A percentile compares a stretch with the other conserved stretches of the same genome.
Evolutionary conservation across 805 yeast species (phyloP).

Genomic region (Torulaspora microellipsoides): DNA sequence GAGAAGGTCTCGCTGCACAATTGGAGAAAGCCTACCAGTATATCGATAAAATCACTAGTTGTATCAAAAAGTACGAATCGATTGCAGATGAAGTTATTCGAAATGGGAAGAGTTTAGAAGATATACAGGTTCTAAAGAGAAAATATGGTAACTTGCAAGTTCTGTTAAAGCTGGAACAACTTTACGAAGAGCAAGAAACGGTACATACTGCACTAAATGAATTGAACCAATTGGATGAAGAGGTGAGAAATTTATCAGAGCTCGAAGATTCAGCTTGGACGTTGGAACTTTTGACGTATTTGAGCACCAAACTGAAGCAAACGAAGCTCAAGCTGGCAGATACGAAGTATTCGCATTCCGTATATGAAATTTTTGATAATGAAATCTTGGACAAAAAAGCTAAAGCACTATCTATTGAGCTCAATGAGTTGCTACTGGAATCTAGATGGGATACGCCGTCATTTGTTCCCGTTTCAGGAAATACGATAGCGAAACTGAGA

Average conservation of each 20-base stretch:
- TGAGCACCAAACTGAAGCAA: too few species aligned
- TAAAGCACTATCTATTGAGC: constrained; percentile 7
- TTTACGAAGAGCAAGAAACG: constrained; percentile 9
- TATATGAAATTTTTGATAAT: constrained; percentile 12
- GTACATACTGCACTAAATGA: constrained; percentile 6
- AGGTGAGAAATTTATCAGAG: not conserved
- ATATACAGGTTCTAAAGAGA: constrained; percentile 13
- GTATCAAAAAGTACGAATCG: constrained; percentile 14
- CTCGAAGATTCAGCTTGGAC: not conserved
- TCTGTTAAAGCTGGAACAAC: constrained; percentile 14
- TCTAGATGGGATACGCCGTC: constrained; percentile 32
- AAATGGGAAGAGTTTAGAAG: constrained; percentile 12
- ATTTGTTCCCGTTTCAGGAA: constrained; percentile 15
- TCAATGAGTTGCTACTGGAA: constrained; percentile 20
- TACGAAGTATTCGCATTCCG: not conserved
- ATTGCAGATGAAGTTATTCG: constrained; percentile 23
- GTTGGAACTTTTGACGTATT: too few species aligned
- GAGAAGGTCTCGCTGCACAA: constrained; percentile 21
- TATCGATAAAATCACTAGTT: constrained; percentile 11
- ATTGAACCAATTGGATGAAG: constrained; percentile 8
- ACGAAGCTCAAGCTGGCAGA: too few species aligned
- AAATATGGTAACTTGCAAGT: constrained; percentile 27
- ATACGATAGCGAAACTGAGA: constrained; percentile 15
- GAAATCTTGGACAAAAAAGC: constrained; percentile 12
- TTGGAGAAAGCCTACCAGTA: constrained; percentile 13